Evolutionary conservation across 371 early-diverging fungal genomes (phyloP), one percentile per base, ranked within the genome.

Genomic region (Zychaea mexicana): DNA sequence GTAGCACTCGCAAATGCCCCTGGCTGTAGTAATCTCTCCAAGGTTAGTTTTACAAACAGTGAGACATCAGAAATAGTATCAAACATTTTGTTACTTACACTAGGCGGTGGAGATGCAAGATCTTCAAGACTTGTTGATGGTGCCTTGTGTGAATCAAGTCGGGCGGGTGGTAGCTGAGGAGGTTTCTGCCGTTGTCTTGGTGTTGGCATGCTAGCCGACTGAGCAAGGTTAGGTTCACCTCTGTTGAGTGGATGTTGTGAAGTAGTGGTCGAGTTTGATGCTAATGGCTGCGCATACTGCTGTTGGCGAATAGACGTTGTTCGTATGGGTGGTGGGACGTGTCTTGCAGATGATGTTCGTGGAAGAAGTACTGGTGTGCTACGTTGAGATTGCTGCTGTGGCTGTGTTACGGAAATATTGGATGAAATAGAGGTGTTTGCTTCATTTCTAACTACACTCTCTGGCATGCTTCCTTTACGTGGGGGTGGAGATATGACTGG

Each of bases 101-200:
- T 74, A 52, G 61, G 66, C 33, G 76, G 76, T n/a, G 74, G 74
- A 12, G 74, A 69, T 12, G 64, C 64, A 17, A 72, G 61, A 17
- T 74, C 70, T 21, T 71, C 70, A 2, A 52, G 19, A 49, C 49
- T 49, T 4, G 10, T 24, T 4, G 49, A 49, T 6, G 49, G 49
- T 6, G 22, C 13, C n/a, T 49, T 49, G n/a, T 49, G 49, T 8
- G 68, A 53, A 47, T 54, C 57, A 9, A 55, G 61, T 13, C 60
- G 60, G 21, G 65, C 55, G n/a, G 65, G 66, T 28, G 62, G 57
- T 30, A 46, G 65, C n/a, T 60, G 69, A 3, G 55, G 13, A 4
- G 55, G 33, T 12, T 46, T 26, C 38, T 45, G 31, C 28, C 21
- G 27, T 45, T 63, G 70, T 1, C 57, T 31, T 4, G 55, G 42